Evolutionary conservation across 306 rosid genomes (phyloP).

Genomic region (Glycine tomentella): DNA sequence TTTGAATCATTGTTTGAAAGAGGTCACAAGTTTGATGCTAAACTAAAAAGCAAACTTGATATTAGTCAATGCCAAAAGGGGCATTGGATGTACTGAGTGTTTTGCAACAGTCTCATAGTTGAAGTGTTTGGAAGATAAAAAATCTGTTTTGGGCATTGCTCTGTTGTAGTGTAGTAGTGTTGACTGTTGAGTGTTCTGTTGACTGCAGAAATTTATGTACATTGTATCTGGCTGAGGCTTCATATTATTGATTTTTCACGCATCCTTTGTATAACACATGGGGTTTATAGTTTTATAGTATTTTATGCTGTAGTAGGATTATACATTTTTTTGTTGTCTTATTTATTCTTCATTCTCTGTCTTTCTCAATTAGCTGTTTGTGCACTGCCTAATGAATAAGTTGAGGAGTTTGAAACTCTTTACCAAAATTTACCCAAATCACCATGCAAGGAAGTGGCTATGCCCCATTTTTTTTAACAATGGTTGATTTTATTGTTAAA

Average conservation of each 20-base stretch:
- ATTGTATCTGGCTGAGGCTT: neutral
- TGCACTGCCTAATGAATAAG: too few relatives aligned
- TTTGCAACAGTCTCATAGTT: slow-evolving; percentile 59
- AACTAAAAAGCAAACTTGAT: slow-evolving; percentile 65
- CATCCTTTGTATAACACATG: neutral
- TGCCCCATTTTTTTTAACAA: too few relatives aligned
- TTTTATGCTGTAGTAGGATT: slow-evolving; percentile 12
- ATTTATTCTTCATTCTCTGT: slow-evolving; percentile 7
- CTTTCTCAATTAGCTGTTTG: neutral
- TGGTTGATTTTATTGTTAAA: too few relatives aligned
- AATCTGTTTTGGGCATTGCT: slow-evolving; percentile 15
- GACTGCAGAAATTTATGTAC: slow-evolving; percentile 31
- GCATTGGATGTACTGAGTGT: slow-evolving; percentile 60
- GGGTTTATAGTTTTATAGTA: slow-evolving; percentile 22
- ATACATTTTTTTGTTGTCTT: neutral
- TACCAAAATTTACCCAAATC: too few relatives aligned
- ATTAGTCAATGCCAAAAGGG: slow-evolving; percentile 56
- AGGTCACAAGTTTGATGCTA: slow-evolving; percentile 85
- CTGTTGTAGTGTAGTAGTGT: slow-evolving; percentile 5
- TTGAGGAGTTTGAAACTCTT: too few relatives aligned
- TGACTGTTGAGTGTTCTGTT: neutral
- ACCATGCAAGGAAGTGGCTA: too few relatives aligned
- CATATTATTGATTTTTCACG: slow-evolving; percentile 19
- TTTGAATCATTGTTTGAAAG: slow-evolving; percentile 76
- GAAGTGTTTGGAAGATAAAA: slow-evolving; percentile 11